Conservation (phyloP, 2,329 filamentous ascomycete species). For the Cladobotryum protrusum region DNA sequence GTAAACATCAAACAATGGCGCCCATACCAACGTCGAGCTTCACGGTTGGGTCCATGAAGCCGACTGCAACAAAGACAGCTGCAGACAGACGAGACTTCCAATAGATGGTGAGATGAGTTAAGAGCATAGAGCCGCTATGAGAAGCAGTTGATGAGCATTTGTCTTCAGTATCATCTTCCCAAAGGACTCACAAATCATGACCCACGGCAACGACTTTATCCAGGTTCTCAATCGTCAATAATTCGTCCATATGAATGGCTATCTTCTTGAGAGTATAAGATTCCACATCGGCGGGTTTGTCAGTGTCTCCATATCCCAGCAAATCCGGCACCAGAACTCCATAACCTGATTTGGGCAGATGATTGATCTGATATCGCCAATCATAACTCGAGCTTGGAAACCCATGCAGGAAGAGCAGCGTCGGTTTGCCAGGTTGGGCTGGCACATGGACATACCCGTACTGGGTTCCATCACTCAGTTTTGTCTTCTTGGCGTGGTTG, state of each 20-base stretch:
- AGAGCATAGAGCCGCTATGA: constrained; percentile 11
- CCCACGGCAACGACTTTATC: constrained; percentile 13
- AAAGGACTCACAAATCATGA: constrained; percentile 14
- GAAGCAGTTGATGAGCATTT: constrained; percentile 9
- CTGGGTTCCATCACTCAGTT: neutral
- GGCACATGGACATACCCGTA: constrained; percentile 11
- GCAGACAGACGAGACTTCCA: neutral
- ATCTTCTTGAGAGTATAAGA: constrained; percentile 13
- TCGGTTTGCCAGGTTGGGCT: constrained; percentile 2
- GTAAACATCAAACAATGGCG: neutral
- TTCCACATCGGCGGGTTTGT: constrained; percentile 11
- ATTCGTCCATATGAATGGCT: constrained; percentile 11
- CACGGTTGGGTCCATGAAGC: neutral
- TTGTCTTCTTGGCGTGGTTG: neutral
- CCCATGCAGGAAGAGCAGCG: constrained; percentile 17
- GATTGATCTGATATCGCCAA: constrained; percentile 13
- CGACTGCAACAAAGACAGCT: neutral
- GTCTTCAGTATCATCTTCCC: constrained; percentile 8
- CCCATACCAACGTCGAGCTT: neutral
- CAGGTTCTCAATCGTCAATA: constrained; percentile 12
- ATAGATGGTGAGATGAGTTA: neutral
- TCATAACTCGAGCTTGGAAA: constrained; percentile 16
- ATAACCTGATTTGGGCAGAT: constrained; percentile 13
- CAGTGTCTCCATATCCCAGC: constrained; percentile 18
- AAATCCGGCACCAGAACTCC: constrained; percentile 16